Conservation (phyloP, 768 basidiomycete genomes). For the Suillus weaverae region DNA sequence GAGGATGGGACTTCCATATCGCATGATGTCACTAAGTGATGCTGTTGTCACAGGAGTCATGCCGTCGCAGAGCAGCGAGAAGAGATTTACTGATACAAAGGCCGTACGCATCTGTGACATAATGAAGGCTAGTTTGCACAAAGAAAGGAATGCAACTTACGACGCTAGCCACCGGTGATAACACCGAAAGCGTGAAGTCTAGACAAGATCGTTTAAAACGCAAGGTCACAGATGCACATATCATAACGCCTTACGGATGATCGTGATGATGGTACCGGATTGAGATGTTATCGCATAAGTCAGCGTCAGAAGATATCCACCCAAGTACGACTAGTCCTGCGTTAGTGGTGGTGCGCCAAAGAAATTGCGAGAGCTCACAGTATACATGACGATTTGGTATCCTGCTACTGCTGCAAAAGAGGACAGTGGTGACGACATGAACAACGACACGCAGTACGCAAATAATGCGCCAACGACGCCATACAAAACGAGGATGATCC, state of each 20-base stretch:
- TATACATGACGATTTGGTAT: conserved; percentile 70
- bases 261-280: conserved; percentile 54
- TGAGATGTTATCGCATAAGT: conserved; percentile 68
- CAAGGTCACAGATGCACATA: neutral
- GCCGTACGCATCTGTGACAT: conserved; percentile 56
- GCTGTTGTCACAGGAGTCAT: conserved; percentile 43
- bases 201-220: neutral
- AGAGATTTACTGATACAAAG: conserved; percentile 77
- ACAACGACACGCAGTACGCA: conserved; percentile 62
- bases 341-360: neutral
- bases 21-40: conserved; percentile 52
- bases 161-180: conserved; percentile 68
- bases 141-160: conserved; percentile 40
- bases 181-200: conserved; percentile 67
- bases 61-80: conserved; percentile 70
- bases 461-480: conserved; percentile 69
- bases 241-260: conserved; percentile 45
- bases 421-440: conserved; percentile 64
- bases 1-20: conserved; percentile 73
- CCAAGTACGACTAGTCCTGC: conserved; percentile 53
- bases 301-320: conserved; percentile 67
- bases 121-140: neutral
- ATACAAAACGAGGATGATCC: conserved; percentile 70
- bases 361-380: conserved; percentile 45
- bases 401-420: conserved; percentile 74